phyloP scores from a whole-genome alignment of 2,329 filamentous ascomycete genomes.

The Ascochyta clinopodiicola region DNA sequence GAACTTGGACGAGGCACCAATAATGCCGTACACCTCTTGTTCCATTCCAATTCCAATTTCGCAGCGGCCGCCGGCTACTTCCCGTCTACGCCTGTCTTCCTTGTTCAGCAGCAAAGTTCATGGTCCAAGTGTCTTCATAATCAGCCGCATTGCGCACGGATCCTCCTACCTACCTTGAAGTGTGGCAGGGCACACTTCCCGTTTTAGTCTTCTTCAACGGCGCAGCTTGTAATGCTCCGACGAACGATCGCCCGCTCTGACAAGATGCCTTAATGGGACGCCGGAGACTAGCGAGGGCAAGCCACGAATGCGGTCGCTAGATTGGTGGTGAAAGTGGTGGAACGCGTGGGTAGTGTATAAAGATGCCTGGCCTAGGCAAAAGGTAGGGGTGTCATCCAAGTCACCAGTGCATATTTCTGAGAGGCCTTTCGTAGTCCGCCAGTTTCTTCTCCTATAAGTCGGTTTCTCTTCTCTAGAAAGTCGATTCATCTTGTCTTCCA shows the following conservation, averaged over 20 bases:
- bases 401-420: conserved; percentile 10
- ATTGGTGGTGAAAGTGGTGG: conserved; percentile 11
- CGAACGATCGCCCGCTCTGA: conserved; percentile 14
- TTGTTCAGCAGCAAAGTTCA: conserved; percentile 6
- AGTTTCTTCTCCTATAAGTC: conserved; percentile 9
- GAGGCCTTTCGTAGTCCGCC: conserved; percentile 10
- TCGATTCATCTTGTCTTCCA: conserved; percentile 1
- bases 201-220: conserved; percentile 9
- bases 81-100: conserved; percentile 5
- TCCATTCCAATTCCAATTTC: conserved; percentile 2
- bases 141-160: conserved; percentile 17
- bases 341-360: conserved; percentile 14
- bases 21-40: background rate
- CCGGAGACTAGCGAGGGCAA: conserved; percentile 15
- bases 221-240: conserved; percentile 18
- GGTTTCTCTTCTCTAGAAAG: conserved; percentile 5
- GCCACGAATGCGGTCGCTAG: conserved; percentile 12
- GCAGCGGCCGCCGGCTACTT: background rate
- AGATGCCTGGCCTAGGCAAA: conserved; percentile 21
- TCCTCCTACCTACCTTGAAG: background rate
- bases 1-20: conserved; percentile 2
- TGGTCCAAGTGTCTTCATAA: conserved; percentile 6
- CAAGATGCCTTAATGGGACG: conserved; percentile 10
- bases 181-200: conserved; percentile 14
- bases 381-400: conserved; percentile 9